Base-by-base conservation (phyloP, 495 filamentous ascomycete genomes). In the Sabuloglossum arenarium region DNA sequence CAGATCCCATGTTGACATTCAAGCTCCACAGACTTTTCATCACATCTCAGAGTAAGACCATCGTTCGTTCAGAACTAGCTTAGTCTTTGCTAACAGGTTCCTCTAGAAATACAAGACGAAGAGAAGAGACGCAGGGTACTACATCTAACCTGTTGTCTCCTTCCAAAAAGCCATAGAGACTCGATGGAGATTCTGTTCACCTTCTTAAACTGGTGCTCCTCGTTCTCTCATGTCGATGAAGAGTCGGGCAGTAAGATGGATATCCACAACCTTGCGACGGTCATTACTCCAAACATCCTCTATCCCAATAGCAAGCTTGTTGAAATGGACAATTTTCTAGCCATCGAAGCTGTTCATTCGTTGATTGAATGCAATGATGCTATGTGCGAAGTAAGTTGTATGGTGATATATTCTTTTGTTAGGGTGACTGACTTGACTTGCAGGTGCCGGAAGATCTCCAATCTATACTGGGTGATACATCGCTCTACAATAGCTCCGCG, bases 131-230 rank as follows among this genome's bases (percentile, higher is more conserved):
- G 82, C 61, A 80, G 89, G 28, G 79, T 95, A 52, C 71, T 99
- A 24, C 91, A 99, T 67, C 72, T 97, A 43, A 79, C 87, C 14
- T 97, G 89, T 69, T 99, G 91, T 70, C 71, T 99, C 43, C 73
- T 99, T 4, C 91, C 91, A 4, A 96, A 97, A 61, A 72, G 80
- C 45, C 87, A 99, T 66, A 83, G 91, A 55, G 91, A 99, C 67
- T 88, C 84, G 23, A 77, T 99, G 70, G 91, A 99, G 66, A 85
- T 99, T 53, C 70, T 99, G 0, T 96, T 94, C 68, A 80, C 78
- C 14, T 99, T 99, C 73, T 73, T 99, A n/a, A 94, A 91, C 63
- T 99, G 93, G 93, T 85, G 84, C 14, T 86, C 88, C 12, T 95
- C 91, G 6, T 99, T 99, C 71, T 88, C 90, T 51, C 87, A 94